Evolutionary conservation across 257 asterid genomes (phyloP).

Genomic region (Solanum virginianum): DNA sequence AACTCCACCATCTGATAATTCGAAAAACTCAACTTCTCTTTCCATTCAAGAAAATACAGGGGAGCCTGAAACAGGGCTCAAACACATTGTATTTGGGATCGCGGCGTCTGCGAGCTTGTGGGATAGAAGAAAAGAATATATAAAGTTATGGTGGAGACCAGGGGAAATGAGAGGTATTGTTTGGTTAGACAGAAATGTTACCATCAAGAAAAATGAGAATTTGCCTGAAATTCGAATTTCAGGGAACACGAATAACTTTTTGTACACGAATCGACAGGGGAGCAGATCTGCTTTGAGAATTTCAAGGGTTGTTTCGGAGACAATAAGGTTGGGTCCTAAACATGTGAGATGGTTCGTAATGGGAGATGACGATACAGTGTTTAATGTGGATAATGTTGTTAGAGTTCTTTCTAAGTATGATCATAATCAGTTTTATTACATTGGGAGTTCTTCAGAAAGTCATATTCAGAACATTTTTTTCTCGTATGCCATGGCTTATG

Average conservation of each 20-base stretch:
- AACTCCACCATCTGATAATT: neutral
- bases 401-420: conserved; percentile 59
- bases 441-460: conserved; percentile 71
- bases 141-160: conserved; percentile 67
- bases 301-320: conserved; percentile 69
- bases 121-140: conserved; percentile 52
- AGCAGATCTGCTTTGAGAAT: conserved; percentile 59
- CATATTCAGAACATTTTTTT: conserved; percentile 71
- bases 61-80: conserved; percentile 17
- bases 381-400: conserved; percentile 55
- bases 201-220: conserved; percentile 10
- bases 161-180: conserved; percentile 58
- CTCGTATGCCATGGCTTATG: conserved; percentile 73
- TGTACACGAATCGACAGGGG: conserved; percentile 54
- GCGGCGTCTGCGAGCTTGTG: conserved; percentile 62
- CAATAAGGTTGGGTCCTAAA: conserved; percentile 43
- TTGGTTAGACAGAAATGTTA: conserved; percentile 44
- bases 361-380: conserved; percentile 90
- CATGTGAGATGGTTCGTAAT: conserved; percentile 78
- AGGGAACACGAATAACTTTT: conserved; percentile 31
- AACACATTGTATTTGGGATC: conserved; percentile 48
- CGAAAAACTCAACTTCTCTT: neutral
- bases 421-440: conserved; percentile 53
- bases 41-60: neutral
- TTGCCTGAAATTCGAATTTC: conserved; percentile 52